phyloP scores from a whole-genome alignment of 2,329 filamentous ascomycete genomes.

The Calcarisporium arbuscula region DNA sequence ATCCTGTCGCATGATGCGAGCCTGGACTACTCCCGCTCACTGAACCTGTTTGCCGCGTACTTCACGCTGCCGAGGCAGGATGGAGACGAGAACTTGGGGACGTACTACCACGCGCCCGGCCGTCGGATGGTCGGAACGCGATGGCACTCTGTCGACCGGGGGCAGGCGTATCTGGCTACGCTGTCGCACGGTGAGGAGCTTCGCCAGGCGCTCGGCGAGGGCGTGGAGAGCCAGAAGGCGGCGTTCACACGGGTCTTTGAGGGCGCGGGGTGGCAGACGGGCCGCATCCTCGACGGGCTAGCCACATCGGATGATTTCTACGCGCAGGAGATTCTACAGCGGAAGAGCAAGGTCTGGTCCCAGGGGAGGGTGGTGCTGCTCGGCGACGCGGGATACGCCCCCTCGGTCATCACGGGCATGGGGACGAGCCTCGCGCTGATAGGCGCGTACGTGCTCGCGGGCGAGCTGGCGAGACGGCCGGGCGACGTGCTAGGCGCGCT shows the following conservation, averaged over 20 bases:
- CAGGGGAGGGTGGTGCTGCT: constrained; percentile 38
- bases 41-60: constrained; percentile 25
- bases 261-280: constrained; percentile 38
- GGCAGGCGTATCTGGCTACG: constrained; percentile 17
- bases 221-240: constrained; percentile 22
- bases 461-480: constrained; percentile 28
- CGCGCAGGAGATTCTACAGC: constrained; percentile 32
- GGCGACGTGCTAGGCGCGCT: constrained; percentile 23
- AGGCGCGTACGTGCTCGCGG: constrained; percentile 44
- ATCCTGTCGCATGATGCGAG: constrained; percentile 7
- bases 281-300: constrained; percentile 28
- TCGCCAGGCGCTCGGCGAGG: constrained; percentile 13
- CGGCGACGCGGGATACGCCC: constrained; percentile 42
- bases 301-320: constrained; percentile 36
- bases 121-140: constrained; percentile 28
- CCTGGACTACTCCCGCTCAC: constrained; percentile 2
- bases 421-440: constrained; percentile 40
- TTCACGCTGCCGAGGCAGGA: constrained; percentile 27
- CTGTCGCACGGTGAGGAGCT: constrained; percentile 16
- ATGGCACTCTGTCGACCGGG: constrained; percentile 16
- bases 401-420: constrained; percentile 35
- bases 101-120: constrained; percentile 26
- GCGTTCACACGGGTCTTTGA: constrained; percentile 30
- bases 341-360: constrained; percentile 32
- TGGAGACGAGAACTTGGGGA: constrained; percentile 11